A percentile compares a stretch with the other conserved stretches of the same genome.
Evolutionary conservation across 768 basidiomycete species (phyloP).

Genomic region (Lanmaoa pseudosensibilis): DNA sequence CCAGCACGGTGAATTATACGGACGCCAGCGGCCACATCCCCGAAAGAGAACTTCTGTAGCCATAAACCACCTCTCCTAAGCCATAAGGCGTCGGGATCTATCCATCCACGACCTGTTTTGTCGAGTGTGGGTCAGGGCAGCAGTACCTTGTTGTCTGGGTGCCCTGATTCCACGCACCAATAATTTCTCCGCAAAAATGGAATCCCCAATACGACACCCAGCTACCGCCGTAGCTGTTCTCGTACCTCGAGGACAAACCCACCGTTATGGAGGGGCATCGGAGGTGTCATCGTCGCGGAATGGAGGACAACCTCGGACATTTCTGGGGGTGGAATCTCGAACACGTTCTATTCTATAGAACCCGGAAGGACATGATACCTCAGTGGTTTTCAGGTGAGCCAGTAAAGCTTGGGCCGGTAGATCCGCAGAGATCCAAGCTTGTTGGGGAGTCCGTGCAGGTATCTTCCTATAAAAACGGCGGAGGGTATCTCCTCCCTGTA

Average conservation of each 20-base stretch:
- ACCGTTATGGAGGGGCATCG: constrained; percentile 1
- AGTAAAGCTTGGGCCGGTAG: neutral
- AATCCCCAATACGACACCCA: neutral
- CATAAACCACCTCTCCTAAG: constrained; percentile 6
- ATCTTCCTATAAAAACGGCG: constrained; percentile 9
- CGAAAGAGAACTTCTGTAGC: constrained; percentile 9
- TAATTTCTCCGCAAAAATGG: constrained; percentile 1
- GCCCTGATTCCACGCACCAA: neutral
- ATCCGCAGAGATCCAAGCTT: constrained; percentile 5
- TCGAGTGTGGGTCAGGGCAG: constrained; percentile 6
- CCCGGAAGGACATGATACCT: neutral
- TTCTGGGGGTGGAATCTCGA: neutral
- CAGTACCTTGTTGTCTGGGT: neutral
- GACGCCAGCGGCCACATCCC: constrained; percentile 9
- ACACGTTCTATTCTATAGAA: neutral
- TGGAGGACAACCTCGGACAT: neutral
- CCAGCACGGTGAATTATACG: constrained; percentile 11
- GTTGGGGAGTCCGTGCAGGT: neutral
- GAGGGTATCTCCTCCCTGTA: neutral
- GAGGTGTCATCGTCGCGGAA: constrained; percentile 1
- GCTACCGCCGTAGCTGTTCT: neutral
- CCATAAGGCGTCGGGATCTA: constrained; percentile 5
- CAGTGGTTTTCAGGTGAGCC: neutral
- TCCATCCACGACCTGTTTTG: constrained; percentile 4
- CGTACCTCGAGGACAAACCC: constrained; percentile 3